Conservation (phyloP, 176 grass and related monocot genomes). For the Cenchrus fungigraminus region DNA sequence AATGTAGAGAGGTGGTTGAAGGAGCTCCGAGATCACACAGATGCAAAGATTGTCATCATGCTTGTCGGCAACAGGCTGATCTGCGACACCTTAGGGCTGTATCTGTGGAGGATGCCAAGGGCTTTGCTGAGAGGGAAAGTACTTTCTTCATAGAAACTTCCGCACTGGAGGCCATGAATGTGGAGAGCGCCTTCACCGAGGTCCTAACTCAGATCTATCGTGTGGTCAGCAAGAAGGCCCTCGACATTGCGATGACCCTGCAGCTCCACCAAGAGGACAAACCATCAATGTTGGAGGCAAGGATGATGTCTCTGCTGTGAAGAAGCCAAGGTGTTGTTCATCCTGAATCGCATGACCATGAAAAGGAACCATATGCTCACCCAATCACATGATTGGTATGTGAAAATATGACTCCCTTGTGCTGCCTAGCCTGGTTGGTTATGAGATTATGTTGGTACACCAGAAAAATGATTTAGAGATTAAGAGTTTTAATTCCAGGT, state of each 20-base stretch:
- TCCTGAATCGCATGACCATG: conserved; percentile 44
- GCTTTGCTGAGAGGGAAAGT: conserved; percentile 57
- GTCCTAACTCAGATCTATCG: conserved; percentile 63
- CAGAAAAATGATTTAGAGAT: conserved; percentile 23
- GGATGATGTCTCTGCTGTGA: conserved; percentile 60
- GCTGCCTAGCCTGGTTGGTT: conserved; percentile 37
- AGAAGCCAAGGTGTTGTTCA: conserved; percentile 52
- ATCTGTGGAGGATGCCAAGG: conserved; percentile 53
- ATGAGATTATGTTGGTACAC: conserved; percentile 23
- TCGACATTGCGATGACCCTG: conserved; percentile 57
- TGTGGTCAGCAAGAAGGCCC: conserved; percentile 64
- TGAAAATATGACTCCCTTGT: conserved; percentile 38
- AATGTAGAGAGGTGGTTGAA: conserved; percentile 63
- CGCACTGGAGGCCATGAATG: conserved; percentile 50
- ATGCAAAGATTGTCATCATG: conserved; percentile 63
- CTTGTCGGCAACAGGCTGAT: conserved; percentile 62
- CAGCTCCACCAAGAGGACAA: conserved; percentile 60
- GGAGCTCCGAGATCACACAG: conserved; percentile 54
- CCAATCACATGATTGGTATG: conserved; percentile 24
- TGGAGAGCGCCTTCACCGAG: conserved; percentile 54
- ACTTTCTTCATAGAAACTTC: conserved; percentile 57
- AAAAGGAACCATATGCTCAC: conserved; percentile 44
- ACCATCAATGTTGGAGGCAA: conserved; percentile 59
- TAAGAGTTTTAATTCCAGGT: conserved; percentile 22
- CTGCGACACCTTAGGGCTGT: conserved; percentile 55